Evolutionary conservation across 352 stramenopile species (phyloP).

Genomic region (Phytophthora pisi): DNA sequence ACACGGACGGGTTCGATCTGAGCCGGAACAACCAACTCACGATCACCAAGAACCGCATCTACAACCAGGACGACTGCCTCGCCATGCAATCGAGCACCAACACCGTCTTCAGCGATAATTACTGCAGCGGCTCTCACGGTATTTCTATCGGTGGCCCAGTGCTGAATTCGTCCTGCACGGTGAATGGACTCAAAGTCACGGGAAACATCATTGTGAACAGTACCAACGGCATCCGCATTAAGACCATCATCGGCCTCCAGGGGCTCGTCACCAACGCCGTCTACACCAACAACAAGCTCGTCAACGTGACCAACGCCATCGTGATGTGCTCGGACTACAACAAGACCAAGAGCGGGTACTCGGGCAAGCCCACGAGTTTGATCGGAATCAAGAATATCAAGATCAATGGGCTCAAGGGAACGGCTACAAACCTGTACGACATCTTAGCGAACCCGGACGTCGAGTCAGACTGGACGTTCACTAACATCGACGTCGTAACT

Average conservation of each 20-base stretch:
- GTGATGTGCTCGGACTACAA: conserved; percentile 1
- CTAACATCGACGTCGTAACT: neutral
- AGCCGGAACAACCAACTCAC: too few relatives aligned
- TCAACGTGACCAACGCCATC: conserved; percentile 1
- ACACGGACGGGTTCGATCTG: neutral
- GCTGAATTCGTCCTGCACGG: neutral
- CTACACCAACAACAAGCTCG: neutral
- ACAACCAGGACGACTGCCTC: too few relatives aligned
- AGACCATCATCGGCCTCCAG: conserved; percentile 1
- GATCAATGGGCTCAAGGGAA: neutral
- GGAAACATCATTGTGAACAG: conserved; percentile 19
- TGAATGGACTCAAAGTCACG: neutral
- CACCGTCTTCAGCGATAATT: neutral
- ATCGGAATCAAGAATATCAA: neutral
- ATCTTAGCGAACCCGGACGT: neutral
- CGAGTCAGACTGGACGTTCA: neutral
- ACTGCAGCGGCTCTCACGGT: conserved; percentile 13
- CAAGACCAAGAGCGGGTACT: neutral
- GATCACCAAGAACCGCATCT: too few relatives aligned
- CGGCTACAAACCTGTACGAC: neutral
- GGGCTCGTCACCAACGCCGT: conserved; percentile 4
- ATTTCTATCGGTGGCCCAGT: conserved; percentile 10
- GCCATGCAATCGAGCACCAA: too few relatives aligned
- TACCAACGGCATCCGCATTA: conserved; percentile 8
- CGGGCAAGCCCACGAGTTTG: neutral